Percentiles rank a stretch among this genome's conserved stretches.
These are phyloP conservation scores for Annulohypoxylon nitens DNA, from an alignment of 495 filamentous ascomycete species.

Conservation along the genomic window DNA sequence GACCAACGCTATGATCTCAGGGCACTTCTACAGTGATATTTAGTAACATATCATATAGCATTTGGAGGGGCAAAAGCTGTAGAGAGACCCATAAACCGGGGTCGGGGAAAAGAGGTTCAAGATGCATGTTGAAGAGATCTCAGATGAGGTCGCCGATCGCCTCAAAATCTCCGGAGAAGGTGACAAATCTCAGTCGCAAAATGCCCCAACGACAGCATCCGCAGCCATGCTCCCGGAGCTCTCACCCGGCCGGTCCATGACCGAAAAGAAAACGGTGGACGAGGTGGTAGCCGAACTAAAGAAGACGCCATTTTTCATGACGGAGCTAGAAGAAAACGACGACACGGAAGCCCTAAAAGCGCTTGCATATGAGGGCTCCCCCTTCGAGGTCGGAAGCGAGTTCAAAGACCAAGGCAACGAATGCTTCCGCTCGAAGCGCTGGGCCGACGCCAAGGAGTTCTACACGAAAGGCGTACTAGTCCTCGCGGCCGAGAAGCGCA, in stretches of 20 bases:
- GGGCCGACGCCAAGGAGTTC: constrained; percentile 88
- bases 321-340: constrained; percentile 83
- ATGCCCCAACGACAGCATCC: constrained; percentile 15
- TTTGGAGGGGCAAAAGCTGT: background rate
- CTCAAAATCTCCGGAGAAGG: constrained; percentile 46
- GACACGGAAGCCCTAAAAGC: constrained; percentile 89
- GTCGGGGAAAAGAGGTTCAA: background rate
- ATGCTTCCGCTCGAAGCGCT: constrained; percentile 77
- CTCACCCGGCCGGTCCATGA: constrained; percentile 71
- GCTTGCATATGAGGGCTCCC: constrained; percentile 90
- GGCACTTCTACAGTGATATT: background rate
- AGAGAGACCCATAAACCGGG: background rate
- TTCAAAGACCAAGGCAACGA: constrained; percentile 95
- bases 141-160: constrained; percentile 52
- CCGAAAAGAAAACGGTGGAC: constrained; percentile 72
- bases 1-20: background rate
- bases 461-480: constrained; percentile 86
- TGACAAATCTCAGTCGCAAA: constrained; percentile 22
- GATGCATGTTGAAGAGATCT: constrained; percentile 52
- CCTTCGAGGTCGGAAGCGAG: constrained; percentile 79
- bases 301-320: constrained; percentile 94
- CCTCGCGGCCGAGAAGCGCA: constrained; percentile 69
- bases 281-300: constrained; percentile 82
- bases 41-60: background rate
- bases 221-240: constrained; percentile 56